Conservation (phyloP, 2,329 filamentous ascomycete species). For the Periconia sp. region DNA sequence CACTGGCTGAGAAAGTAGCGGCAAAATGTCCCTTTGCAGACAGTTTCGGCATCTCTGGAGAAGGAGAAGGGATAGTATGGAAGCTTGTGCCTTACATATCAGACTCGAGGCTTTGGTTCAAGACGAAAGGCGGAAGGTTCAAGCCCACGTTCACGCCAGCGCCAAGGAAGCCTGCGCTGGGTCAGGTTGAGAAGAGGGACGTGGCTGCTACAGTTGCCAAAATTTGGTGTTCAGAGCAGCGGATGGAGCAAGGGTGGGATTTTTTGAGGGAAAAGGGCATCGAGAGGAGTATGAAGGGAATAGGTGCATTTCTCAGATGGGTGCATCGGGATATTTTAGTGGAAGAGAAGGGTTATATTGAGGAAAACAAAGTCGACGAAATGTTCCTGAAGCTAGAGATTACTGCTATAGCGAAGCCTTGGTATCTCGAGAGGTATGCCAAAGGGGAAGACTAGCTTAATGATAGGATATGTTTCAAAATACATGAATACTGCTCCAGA, state of each 20-base stretch:
- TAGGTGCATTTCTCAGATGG: constrained; percentile 31
- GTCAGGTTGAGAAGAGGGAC: constrained; percentile 15
- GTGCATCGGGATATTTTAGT: constrained; percentile 27
- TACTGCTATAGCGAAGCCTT: constrained; percentile 30
- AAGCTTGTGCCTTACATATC: constrained; percentile 22
- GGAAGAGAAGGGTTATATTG: constrained; percentile 30
- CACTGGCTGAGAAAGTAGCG: constrained; percentile 25
- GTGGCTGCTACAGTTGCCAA: constrained; percentile 17
- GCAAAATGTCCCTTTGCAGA: constrained; percentile 28
- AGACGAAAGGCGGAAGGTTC: constrained; percentile 34
- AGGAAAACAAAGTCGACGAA: constrained; percentile 22
- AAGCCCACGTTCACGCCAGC: constrained; percentile 28
- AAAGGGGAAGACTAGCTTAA: not conserved
- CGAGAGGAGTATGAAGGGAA: constrained; percentile 15
- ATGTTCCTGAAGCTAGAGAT: constrained; percentile 26
- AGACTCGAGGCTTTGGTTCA: constrained; percentile 30
- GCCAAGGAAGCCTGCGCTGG: constrained; percentile 18
- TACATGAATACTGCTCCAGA: no score
- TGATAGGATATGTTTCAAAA: no score
- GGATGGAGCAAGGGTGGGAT: constrained; percentile 35
- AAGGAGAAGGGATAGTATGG: constrained; percentile 36
- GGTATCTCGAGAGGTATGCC: constrained; percentile 21
- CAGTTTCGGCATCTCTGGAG: constrained; percentile 25
- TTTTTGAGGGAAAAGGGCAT: constrained; percentile 25
- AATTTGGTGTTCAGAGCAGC: constrained; percentile 26